Evolutionary conservation across 129 eudicot genomes (phyloP), one percentile per base, ranked within the genome.

Genomic region (Lactuca sativa): DNA sequence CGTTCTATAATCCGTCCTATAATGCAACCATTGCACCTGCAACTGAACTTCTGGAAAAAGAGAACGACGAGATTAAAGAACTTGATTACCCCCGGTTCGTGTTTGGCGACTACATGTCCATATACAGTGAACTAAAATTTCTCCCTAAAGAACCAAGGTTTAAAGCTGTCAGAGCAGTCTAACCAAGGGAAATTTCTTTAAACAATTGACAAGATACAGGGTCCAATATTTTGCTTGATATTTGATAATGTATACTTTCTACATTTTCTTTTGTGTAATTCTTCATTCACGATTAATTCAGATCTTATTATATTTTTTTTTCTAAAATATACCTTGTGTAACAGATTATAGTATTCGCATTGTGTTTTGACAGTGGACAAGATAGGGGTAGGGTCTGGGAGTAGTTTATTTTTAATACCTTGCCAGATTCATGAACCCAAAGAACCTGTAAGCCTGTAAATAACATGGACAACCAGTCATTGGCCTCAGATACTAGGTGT

Each of bases 141-240:
- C 85, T 83, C 18, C 88, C 95, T 9, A 91, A 91, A 69, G 97
- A 91, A 67, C 97, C 97, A 33, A 83, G 97, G 78, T 91, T 91
- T 56, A 82, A 75, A 44, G 90, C 97, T 64, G 89, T 90, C 33
- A 80, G 67, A 47, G 82, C 82, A 3, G 49, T 43, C 49, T 43
- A 43, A 40, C 12, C 14, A 43, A 9, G 49, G 49, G 9, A 43
- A 3, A 43, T 9, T 43, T 43, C 49, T 2, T 43, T 43, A 9
- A 43, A 43, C 3, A 43, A 8, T 2, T 43, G 13, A 3, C 49
- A 43, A 43, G 49, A 43, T 9, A 9, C 13, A 0, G 2, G 49
- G 9, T 12, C 49, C 13, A 3, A 25, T 25, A 25, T 25, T 43
- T 43, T 43, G 49, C 49, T 9, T 43, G 49, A 9, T 9, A 9